Percentiles rank a stretch among this genome's conserved stretches.
These are phyloP conservation scores for Allodekkera sacchari DNA, from an alignment of 805 yeast genomes.

Conservation along the genomic window DNA sequence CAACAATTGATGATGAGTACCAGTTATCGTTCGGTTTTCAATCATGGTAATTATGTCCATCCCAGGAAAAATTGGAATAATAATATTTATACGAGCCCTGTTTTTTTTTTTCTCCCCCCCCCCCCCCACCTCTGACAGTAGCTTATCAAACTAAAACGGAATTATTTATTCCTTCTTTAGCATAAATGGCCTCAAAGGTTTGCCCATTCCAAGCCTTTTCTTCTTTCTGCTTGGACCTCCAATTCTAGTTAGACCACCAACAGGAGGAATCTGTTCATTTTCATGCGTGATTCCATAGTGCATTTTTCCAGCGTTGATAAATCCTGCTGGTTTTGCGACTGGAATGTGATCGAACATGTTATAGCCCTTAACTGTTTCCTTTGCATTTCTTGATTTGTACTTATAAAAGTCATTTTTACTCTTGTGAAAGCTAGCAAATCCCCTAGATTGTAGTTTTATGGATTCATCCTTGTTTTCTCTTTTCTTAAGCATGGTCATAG, in stretches of 20 bases:
- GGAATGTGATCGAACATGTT: slow-evolving; percentile 6
- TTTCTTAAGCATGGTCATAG: not conserved
- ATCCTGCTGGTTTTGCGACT: slow-evolving; percentile 2
- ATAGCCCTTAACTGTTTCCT: not conserved
- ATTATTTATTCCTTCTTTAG: slow-evolving; percentile 4
- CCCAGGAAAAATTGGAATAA: no score
- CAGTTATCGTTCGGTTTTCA: no score
- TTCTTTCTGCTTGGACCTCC: slow-evolving; percentile 4
- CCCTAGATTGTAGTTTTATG: not conserved
- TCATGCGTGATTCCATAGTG: not conserved
- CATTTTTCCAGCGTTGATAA: slow-evolving; percentile 1
- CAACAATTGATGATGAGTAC: no score
- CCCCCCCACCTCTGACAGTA: no score
- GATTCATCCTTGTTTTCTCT: not conserved
- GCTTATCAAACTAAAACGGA: no score
- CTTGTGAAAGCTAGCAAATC: slow-evolving; percentile 1
- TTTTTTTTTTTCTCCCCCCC: no score
- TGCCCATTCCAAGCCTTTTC: slow-evolving; percentile 22
- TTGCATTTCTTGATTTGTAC: slow-evolving; percentile 4
- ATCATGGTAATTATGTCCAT: no score
- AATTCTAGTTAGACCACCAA: slow-evolving; percentile 4
- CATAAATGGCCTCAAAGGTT: slow-evolving; percentile 15
- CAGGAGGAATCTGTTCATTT: slow-evolving; percentile 3
- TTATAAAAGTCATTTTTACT: not conserved
- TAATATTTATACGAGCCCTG: no score